A percentile compares a stretch with the other conserved stretches of the same genome.
phyloP scores from a whole-genome alignment of 2,329 filamentous ascomycete species.

The Polytolypa hystricis region DNA sequence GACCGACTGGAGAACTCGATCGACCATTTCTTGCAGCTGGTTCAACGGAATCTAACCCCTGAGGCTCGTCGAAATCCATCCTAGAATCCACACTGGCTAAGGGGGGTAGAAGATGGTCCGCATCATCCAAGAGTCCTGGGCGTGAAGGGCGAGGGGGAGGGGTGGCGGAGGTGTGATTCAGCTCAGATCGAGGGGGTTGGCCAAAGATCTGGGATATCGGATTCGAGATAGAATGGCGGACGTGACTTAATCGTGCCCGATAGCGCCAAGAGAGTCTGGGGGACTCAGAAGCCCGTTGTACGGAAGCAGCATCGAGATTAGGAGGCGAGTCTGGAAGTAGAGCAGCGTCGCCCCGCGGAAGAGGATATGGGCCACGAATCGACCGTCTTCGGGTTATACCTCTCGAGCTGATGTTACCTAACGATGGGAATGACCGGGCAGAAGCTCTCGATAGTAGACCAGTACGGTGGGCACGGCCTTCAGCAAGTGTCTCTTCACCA shows the following conservation, averaged over 20 bases:
- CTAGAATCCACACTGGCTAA: conserved; percentile 29
- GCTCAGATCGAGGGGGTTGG: conserved; percentile 18
- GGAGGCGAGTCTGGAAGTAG: conserved; percentile 19
- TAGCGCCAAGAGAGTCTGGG: conserved; percentile 28
- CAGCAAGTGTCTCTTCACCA: conserved; percentile 35
- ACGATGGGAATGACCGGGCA: conserved; percentile 29
- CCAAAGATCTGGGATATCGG: conserved; percentile 36
- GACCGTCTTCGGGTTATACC: conserved; percentile 31
- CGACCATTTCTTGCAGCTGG: conserved; percentile 22
- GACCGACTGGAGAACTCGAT: conserved; percentile 17
- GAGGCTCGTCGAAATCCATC: conserved; percentile 30
- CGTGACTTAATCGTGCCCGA: conserved; percentile 30
- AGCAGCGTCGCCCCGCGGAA: conserved; percentile 26
- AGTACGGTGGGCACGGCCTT: conserved; percentile 34
- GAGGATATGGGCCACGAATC: conserved; percentile 28
- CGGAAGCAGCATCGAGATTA: conserved; percentile 17
- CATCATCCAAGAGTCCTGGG: conserved; percentile 21
- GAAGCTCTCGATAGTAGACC: conserved; percentile 29
- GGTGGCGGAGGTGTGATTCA: conserved; percentile 16
- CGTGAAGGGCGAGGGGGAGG: conserved; percentile 21
- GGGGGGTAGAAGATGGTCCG: conserved; percentile 25
- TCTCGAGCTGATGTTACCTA: conserved; percentile 28
- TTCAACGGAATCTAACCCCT: conserved; percentile 34
- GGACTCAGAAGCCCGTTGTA: conserved; percentile 19
- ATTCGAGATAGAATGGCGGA: conserved; percentile 33